Conservation (phyloP, 2,329 filamentous ascomycete genomes). For the Microcyclosporella mali region DNA sequence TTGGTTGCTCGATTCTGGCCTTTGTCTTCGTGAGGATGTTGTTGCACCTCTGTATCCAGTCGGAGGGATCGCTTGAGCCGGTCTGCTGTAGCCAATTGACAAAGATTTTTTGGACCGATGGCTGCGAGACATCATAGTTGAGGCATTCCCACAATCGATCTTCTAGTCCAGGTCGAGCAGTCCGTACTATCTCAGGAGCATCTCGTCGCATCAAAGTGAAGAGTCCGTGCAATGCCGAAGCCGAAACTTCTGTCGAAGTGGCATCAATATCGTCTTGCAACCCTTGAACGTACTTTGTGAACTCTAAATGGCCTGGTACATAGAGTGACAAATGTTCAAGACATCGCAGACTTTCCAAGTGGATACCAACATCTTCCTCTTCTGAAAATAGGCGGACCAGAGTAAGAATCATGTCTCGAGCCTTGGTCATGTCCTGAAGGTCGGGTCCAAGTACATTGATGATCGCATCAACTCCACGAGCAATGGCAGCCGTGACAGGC, state of each 20-base stretch:
- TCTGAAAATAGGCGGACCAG: conserved; percentile 72
- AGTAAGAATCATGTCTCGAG: conserved; percentile 84
- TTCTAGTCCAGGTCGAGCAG: conserved; percentile 72
- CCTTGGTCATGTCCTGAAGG: conserved; percentile 84
- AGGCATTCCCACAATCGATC: conserved; percentile 88
- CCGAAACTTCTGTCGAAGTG: conserved; percentile 63
- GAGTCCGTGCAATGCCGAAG: conserved; percentile 77
- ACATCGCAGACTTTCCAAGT: conserved; percentile 73
- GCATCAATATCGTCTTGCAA: conserved; percentile 74
- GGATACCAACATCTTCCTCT: conserved; percentile 62
- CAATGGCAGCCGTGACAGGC: conserved; percentile 74
- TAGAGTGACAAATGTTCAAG: conserved; percentile 89
- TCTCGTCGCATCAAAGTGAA: conserved; percentile 94
- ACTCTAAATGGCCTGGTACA: conserved; percentile 79
- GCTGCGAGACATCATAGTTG: conserved; percentile 68
- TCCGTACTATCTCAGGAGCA: conserved; percentile 71
- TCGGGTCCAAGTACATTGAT: conserved; percentile 96
- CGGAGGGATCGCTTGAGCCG: conserved; percentile 66
- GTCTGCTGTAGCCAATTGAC: conserved; percentile 92
- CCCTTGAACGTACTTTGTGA: conserved; percentile 72
- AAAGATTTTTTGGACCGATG: conserved; percentile 79
- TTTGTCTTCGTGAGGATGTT: conserved; percentile 83
- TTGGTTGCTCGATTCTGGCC: conserved; percentile 51
- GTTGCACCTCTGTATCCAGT: conserved; percentile 88
- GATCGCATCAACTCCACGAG: conserved; percentile 84